Conservation (phyloP, 768 basidiomycete species). For the Tylopilus rubrobrunneus region DNA sequence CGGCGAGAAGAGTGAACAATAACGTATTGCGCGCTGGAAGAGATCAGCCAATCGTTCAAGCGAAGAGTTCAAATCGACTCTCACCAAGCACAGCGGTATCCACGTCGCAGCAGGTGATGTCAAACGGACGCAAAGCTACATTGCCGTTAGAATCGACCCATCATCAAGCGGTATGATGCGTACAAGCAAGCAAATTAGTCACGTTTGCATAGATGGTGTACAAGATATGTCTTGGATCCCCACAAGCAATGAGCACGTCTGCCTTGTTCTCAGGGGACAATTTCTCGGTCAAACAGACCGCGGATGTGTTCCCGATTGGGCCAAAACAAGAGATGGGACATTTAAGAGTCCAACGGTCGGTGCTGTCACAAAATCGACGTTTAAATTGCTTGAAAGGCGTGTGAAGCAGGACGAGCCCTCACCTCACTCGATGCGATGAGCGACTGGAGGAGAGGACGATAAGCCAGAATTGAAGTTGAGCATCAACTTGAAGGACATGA, state of each 20-base stretch:
- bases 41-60: background rate
- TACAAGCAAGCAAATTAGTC: conserved; percentile 2
- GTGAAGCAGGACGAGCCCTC: no score
- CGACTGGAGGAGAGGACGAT: background rate
- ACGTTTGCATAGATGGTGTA: conserved; percentile 38
- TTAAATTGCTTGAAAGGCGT: no score
- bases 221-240: conserved; percentile 50
- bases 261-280: conserved; percentile 40
- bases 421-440: background rate
- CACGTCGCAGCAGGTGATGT: conserved; percentile 30
- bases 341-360: background rate
- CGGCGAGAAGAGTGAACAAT: conserved; percentile 25
- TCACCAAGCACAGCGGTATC: conserved; percentile 26
- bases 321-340: conserved; percentile 18
- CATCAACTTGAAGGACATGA: background rate
- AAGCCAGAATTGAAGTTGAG: background rate
- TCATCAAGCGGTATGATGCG: background rate
- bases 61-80: background rate
- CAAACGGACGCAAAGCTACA: conserved; percentile 15
- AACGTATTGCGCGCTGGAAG: conserved; percentile 24
- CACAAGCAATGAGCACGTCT: conserved; percentile 48
- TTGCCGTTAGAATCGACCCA: background rate
- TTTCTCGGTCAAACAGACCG: conserved; percentile 45
- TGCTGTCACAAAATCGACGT: background rate
- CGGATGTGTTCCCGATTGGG: conserved; percentile 52